Percentiles rank a stretch among this genome's conserved stretches.
These are phyloP conservation scores for Microsporum canis DNA, from an alignment of 2,329 filamentous ascomycete species.

Conservation along the genomic window DNA sequence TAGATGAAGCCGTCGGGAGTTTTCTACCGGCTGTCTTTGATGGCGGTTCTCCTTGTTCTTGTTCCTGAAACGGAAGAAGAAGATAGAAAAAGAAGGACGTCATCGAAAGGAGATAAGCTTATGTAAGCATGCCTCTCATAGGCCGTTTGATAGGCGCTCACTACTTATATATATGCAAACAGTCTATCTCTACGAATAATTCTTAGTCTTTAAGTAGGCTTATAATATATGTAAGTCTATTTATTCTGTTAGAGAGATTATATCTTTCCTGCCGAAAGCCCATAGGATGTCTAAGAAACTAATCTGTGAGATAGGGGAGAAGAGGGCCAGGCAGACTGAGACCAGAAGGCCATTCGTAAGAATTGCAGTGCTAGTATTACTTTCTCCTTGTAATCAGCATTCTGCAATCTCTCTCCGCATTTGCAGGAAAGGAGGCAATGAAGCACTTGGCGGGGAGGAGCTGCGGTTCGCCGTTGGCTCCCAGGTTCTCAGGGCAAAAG, in stretches of 20 bases:
- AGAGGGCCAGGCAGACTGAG: too few relatives aligned
- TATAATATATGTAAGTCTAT: too few relatives aligned
- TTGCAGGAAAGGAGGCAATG: slow-evolving; percentile 4
- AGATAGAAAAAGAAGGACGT: not conserved
- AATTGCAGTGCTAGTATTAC: not conserved
- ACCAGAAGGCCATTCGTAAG: too few relatives aligned
- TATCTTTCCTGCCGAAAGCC: too few relatives aligned
- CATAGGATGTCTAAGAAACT: too few relatives aligned
- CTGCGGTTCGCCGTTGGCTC: not conserved
- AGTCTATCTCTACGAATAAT: too few relatives aligned
- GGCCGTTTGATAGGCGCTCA: too few relatives aligned
- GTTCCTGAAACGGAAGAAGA: not conserved
- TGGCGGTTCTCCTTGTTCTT: not conserved
- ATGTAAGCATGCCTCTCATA: not conserved
- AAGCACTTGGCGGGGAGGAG: slow-evolving; percentile 5
- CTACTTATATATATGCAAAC: too few relatives aligned
- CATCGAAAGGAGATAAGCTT: not conserved
- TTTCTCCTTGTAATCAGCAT: slow-evolving; percentile 2
- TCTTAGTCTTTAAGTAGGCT: not conserved
- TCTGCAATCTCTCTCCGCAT: slow-evolving; percentile 4
- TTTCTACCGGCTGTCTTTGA: not conserved
- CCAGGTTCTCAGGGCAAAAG: slow-evolving; percentile 1
- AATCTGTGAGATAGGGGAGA: too few relatives aligned
- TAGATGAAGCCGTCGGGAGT: too few relatives aligned
- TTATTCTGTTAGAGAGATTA: too few relatives aligned